Evolutionary conservation across 352 stramenopile genomes (phyloP).

Genomic region (Pythium sp.): DNA sequence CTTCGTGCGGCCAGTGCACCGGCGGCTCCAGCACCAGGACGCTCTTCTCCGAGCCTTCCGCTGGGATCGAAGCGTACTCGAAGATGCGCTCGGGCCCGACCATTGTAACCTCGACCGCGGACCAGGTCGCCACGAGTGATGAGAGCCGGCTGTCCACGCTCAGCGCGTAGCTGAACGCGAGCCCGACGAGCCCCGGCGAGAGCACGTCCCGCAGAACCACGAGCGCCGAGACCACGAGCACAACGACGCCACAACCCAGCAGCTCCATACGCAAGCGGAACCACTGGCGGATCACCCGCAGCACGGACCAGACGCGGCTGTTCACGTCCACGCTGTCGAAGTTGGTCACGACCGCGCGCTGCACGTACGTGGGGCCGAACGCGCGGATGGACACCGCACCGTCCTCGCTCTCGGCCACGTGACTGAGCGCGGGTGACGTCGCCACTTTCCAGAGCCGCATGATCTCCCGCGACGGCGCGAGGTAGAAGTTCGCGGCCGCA

Average conservation of each 20-base stretch:
- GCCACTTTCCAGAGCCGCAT: slow-evolving; percentile 52
- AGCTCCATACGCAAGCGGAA: slow-evolving; percentile 59
- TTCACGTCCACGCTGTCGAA: slow-evolving; percentile 55
- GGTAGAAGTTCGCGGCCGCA: slow-evolving; percentile 35
- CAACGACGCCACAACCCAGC: slow-evolving; percentile 48
- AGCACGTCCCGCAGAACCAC: slow-evolving; percentile 35
- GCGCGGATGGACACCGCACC: slow-evolving; percentile 59
- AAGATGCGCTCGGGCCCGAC: slow-evolving; percentile 84
- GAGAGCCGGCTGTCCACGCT: slow-evolving; percentile 88
- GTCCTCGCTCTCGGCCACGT: slow-evolving; percentile 47
- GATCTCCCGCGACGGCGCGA: slow-evolving; percentile 60
- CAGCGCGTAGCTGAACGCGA: slow-evolving; percentile 91
- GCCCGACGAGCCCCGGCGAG: slow-evolving; percentile 67
- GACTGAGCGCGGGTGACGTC: slow-evolving; percentile 41
- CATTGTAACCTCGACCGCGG: slow-evolving; percentile 67
- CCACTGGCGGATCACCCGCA: slow-evolving; percentile 58
- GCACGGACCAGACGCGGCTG: slow-evolving; percentile 34
- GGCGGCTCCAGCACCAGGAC: slow-evolving; percentile 2
- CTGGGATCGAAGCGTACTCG: slow-evolving; percentile 61
- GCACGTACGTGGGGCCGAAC: slow-evolving; percentile 53
- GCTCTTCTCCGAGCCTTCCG: slow-evolving; percentile 18
- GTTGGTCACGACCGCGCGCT: slow-evolving; percentile 50
- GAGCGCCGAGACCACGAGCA: slow-evolving; percentile 41
- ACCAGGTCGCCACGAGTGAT: slow-evolving; percentile 81
- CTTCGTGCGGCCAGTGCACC: slow-evolving; percentile 77